Base-by-base conservation (phyloP, 306 rosid species). In the Prinsepia uniflora region DNA sequence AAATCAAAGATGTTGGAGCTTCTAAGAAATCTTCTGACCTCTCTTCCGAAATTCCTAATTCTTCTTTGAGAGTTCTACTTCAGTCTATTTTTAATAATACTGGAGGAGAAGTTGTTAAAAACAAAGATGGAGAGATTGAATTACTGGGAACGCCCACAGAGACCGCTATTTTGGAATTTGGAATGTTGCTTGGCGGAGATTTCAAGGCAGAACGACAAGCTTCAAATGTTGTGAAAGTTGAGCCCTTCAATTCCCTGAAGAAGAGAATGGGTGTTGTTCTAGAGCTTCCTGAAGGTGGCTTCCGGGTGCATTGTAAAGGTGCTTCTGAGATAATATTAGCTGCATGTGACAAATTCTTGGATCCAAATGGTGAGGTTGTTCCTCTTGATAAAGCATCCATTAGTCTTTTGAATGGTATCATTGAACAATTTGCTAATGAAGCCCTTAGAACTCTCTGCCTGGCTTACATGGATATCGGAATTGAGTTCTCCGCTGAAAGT, bases 371-470 rank as follows among this genome's bases (percentile, higher is more conserved):
- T 0, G 66, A 78, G 68, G 88, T 88, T 61, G 82, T 83, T 81
- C 81, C 88, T 58, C 92, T 94, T 30, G 80, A 89, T 70, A 79
- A 72, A 72, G 82, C 66, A 54, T 79, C 96, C 76, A 71, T 66
- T 68, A 72, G 81, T 79, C 65, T 65, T 53, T 76, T 94, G 84
- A 80, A 80, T 11, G 71, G 86, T 60, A 86, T 83, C 5, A 94
- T 94, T 20, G 95, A 91, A 70, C 83, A 57, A 19, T 94, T 94
- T 85, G 95, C 99, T 41, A 75, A 70, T 74, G 99, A 91, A 83
- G 96, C 96, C 81, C 92, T 94, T 78, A 87, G 99, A 72, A 94
- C 97, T 54, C 82, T 94, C 70, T 94, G 97, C 87, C 91, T 94
- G 64, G 96, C 91, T 59, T 91, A 87, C 80, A 67, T 89, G 87